Evolutionary conservation across 2,329 filamentous ascomycete species (phyloP), one percentile per base, ranked within the genome.

Genomic region (Fonsecaea erecta): DNA sequence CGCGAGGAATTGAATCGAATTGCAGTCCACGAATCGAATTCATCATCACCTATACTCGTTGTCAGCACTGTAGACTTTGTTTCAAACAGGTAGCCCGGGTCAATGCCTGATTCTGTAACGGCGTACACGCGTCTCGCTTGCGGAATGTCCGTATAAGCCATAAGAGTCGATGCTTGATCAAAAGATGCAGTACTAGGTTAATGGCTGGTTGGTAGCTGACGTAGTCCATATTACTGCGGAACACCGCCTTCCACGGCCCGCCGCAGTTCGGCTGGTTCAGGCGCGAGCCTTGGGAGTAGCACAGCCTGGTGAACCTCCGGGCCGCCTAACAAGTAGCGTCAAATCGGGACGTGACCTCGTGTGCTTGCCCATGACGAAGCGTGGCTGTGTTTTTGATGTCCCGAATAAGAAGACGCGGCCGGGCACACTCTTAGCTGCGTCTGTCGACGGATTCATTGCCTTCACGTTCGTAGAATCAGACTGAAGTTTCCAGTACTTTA

Each of bases 1-100:
- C 76, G 57, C 32, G 46, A 52, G 54, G 32, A 9, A 5, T n/a
- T 4, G 14, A 8, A 30, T 40, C 18, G 14, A 58, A 57, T n/a
- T n/a, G n/a, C 54, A 21, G 18, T 37, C 30, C 6, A 18, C 18
- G 53, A 37, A 46, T 1, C 40, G 18, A 21, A 24, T 48, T 11
- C 43, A 24, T 48, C 43, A n/a, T n/a, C n/a, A 24, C 18, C 43
- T 48, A n/a, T n/a, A 43, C 2, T 9, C 16, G 9, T 48, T 24
- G 4, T 48, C 18, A 24, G 8, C 11, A 24, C 21, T 48, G 43
- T 21, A 11, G 21, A 21, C 18, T 24, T 4, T 11, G 3, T 48
- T 40, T 48, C 9, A 11, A 8, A 48, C 18, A 24, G 43, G 18
- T 24, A 12, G 43, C 21, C 21, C 8, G 9, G 18, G 18, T 24